phyloP scores from a whole-genome alignment of 768 basidiomycete species.

The Suillus paluster region DNA sequence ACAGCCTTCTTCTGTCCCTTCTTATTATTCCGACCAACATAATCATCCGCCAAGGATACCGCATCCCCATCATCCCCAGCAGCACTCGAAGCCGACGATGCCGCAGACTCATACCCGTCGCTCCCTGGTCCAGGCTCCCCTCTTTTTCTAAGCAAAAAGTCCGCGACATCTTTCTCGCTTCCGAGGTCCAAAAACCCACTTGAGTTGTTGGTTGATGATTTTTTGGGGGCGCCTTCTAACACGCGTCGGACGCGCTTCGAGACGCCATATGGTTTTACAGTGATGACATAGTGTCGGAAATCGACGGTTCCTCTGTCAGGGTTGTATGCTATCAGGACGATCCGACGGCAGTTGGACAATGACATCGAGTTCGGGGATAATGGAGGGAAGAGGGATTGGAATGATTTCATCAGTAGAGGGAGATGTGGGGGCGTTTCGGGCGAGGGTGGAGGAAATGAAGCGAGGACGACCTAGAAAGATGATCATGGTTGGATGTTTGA shows the following conservation, averaged over 20 bases:
- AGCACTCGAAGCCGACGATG: conserved; percentile 79
- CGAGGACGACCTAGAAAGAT: conserved; percentile 79
- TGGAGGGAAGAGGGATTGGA: conserved; percentile 95
- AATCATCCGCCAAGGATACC: conserved; percentile 87
- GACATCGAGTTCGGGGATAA: conserved; percentile 81
- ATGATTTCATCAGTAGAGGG: conserved; percentile 91
- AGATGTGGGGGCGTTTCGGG: conserved; percentile 82
- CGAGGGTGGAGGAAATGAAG: conserved; percentile 78
- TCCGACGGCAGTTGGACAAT: conserved; percentile 88
- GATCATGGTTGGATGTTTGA: conserved; percentile 4
- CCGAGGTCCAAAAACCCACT: conserved; percentile 74
- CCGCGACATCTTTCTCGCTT: conserved; percentile 92
- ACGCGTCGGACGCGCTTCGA: conserved; percentile 89
- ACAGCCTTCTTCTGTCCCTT: conserved; percentile 92
- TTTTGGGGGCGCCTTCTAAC: conserved; percentile 61
- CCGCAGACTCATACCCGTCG: conserved; percentile 75
- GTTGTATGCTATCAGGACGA: conserved; percentile 93
- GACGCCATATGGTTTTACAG: conserved; percentile 92
- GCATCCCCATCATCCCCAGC: conserved; percentile 85
- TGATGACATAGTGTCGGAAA: conserved; percentile 93
- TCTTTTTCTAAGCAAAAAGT: conserved; percentile 81
- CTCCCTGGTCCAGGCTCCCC: conserved; percentile 61
- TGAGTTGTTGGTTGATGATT: conserved; percentile 26
- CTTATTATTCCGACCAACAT: conserved; percentile 93
- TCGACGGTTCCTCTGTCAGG: conserved; percentile 85